Base-by-base conservation (phyloP, 2,329 filamentous ascomycete species). In the Dactylellina leptospora region DNA sequence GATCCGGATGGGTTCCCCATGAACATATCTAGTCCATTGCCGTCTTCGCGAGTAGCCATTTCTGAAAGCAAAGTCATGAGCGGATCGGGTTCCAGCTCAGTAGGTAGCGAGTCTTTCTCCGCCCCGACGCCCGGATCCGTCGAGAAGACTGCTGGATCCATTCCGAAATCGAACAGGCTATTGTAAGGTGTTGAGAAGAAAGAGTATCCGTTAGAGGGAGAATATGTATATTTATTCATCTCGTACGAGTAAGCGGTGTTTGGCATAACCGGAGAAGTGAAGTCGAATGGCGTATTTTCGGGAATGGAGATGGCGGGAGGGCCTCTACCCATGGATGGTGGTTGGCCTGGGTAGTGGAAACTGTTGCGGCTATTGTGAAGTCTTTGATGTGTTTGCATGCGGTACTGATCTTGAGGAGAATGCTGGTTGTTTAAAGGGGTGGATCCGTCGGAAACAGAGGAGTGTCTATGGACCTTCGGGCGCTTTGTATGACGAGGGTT, bases 111-210 rank as follows among this genome's bases (percentile, higher is more conserved):
- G 44, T 72, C 68, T 53, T 72, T 72, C 53, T 72, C 68, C 33
- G 59, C 59, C 9, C 59, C 54, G 25, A 44, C 59, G 16, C 54
- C 48, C n/a, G 59, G 44, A 16, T 72, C 68, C 18, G 53, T 11
- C 4, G 68, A 72, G 45, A 64, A 72, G 20, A 72, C 59, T 16
- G 68, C 45, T 30, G 68, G 68, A 30, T 64, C 59, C 68, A 72
- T 72, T 25, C 59, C 68, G 23, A 72, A 64, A 36, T 72, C 68
- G 51, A 72, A 72, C 20, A 72, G 60, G 47, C 59, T 72, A 47
- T 72, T 64, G 30, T 64, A 72, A 4, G 68, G 68, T 25, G 68
- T 72, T 4, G 68, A 72, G 30, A 72, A 72, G 68, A 72, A 72
- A 10, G 68, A 72, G 33, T 72, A 72, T 6, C 44, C 60, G 10